Evolutionary conservation across 352 stramenopile species (phyloP), one percentile per base, ranked within the genome.

Genomic region (Phytophthora pistaciae): DNA sequence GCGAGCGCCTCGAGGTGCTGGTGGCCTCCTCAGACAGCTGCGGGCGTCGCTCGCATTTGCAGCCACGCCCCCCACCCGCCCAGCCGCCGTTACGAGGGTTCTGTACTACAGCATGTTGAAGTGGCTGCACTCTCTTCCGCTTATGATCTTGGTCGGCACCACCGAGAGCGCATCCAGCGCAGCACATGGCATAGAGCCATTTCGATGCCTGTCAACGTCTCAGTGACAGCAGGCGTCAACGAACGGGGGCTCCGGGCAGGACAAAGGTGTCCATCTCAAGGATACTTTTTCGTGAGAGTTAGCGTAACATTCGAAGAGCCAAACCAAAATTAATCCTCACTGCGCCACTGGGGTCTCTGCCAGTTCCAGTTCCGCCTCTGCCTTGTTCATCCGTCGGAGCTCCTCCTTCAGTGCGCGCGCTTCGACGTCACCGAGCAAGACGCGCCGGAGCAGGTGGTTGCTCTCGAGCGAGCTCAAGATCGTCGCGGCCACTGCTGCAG

Each of bases 401-500:
- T 60, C 27, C 2, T 55, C 25, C 18, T 72, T 58, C 29, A 75
- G 29, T 1, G 42, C 49, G 50, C 60, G 53, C 7, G 61, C 66
- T 74, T 78, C 55, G 46, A 57, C 38, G 13, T 75, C 57, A 18
- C 67, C 79, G 0, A 85, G 55, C 40, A 87, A 52, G 13, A 84
- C 40, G 16, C 69, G 68, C 9, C 53, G 72, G 40, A 80, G 27
- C 25, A 82, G 42, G 16, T 68, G 40, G 59, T 77, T 82, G 66
- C 60, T 78, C 20, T 79, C 49, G 3, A 85, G 50, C 9, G 74
- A 72, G 14, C 54, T 49, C 5, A 72, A 72, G n/a, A 91, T 75
- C n/a, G 80, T 82, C 49, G 81, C 77, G 33, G 70, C 66, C 7
- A 88, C 75, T 1, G 82, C 64, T 9, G 66, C 67, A 10, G 77